Evolutionary conservation across 441 rosid genomes (phyloP).

Genomic region (Erodium moschatum): DNA sequence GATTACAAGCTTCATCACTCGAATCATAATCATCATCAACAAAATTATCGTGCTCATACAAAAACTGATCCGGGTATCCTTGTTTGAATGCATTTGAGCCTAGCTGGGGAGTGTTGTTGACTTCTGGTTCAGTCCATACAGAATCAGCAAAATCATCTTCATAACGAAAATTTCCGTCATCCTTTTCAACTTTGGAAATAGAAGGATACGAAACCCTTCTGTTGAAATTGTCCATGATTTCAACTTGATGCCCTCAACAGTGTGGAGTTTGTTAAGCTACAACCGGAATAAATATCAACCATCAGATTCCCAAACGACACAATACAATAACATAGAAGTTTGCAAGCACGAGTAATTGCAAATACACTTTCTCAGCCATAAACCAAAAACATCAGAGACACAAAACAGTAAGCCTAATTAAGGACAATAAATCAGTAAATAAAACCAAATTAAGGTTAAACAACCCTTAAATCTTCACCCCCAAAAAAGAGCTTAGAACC

Average conservation of each 20-base stretch:
- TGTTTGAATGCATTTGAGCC: constrained; percentile 30
- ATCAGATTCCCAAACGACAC: background rate
- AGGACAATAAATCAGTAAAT: background rate
- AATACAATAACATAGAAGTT: background rate
- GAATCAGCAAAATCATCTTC: constrained; percentile 35
- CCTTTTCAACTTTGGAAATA: constrained; percentile 31
- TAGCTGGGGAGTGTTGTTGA: constrained; percentile 16
- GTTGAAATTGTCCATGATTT: constrained; percentile 41
- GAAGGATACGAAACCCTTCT: constrained; percentile 42
- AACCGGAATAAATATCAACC: background rate
- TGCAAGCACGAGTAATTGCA: background rate
- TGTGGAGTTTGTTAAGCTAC: background rate
- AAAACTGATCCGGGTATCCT: constrained; percentile 34
- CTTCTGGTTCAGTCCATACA: constrained; percentile 32
- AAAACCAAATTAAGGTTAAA: background rate
- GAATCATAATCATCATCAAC: constrained; percentile 54
- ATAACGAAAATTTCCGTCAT: constrained; percentile 26
- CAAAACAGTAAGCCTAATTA: background rate
- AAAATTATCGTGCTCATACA: constrained; percentile 34
- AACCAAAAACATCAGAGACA: background rate
- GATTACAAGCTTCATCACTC: constrained; percentile 25
- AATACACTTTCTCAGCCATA: too few species aligned
- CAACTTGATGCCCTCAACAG: constrained; percentile 11
- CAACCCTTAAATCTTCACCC: too few species aligned
- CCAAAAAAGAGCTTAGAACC: too few species aligned